Base-by-base conservation (phyloP, 345 rosid genomes). In the Carallia brachiata region DNA sequence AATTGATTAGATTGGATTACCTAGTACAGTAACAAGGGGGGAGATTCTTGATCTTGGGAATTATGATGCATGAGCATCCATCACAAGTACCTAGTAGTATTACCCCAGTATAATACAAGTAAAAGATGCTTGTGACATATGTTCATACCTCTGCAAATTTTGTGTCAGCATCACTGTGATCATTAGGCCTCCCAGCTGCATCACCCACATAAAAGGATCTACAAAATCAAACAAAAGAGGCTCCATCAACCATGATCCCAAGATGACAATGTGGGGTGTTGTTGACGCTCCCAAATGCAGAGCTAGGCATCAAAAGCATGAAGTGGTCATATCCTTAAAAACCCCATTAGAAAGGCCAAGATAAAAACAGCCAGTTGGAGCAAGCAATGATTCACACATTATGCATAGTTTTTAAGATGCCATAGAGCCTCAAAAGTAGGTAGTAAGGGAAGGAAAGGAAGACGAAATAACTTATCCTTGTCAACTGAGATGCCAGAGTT, bases 161-260 rank as follows among this genome's bases (percentile, higher is more conserved):
- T 50, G 80, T 71, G 79, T 92, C 99, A 70, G 97, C 92, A 62
- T 95, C 93, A 67, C 97, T 89, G 74, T 90, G 97, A 79, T 95
- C 97, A 5, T 70, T 65, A 39, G 64, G 71, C 76, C 99, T 90
- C 67, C 99, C 99, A 3, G 97, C 97, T 62, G 99, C 97, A 78
- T 95, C 98, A 15, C 98, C 98, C 55, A 94, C 98, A 69, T 90
- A 95, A 75, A 92, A 95, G 4, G 97, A 92, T 79, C 99, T 95
- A 75, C 67, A 75, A 56, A 47, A 15, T 18, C 66, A 56, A 17
- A 37, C 6, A 47, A 54, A 23, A 5, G 48, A 37, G 15, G 19
- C 10, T 12, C 23, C 7, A 48, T 70, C 28, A 58, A 63, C 30
- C 31, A 62, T 1, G 4, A 47, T 56, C 17, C 17, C 15, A 5